Evolutionary conservation across 2,329 filamentous ascomycete species (phyloP), one percentile per base, ranked within the genome.

Genomic region (Aaosphaeria pasadenensis): DNA sequence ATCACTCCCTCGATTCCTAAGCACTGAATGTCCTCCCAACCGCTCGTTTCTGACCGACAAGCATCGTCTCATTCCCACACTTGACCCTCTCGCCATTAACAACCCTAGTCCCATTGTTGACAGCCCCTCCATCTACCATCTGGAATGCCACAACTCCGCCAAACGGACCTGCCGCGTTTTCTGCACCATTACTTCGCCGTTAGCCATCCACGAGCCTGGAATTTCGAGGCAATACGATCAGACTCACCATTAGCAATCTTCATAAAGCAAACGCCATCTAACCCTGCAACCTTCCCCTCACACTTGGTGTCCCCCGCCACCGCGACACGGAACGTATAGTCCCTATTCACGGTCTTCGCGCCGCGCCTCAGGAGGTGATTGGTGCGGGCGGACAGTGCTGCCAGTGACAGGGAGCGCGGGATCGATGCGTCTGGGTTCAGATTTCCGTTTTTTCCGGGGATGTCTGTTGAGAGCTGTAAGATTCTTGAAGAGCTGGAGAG

Each of bases 261-360:
- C 51, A 55, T 55, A 7, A 57, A 55, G 66, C 82, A 85, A 50
- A 83, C 74, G 55, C 80, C 80, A 7, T 73, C 59, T 64, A 80
- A 72, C 24, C 79, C 81, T 4, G 77, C 80, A 2, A 80, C 77
- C 28, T 72, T 78, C 7, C 82, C 82, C 4, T 77, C 80, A 67
- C 82, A 85, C 35, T 69, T 55, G 62, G 79, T 77, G 44, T 69
- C 66, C 32, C 72, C 74, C 0, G 81, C 78, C 49, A 84, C 77
- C 11, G 71, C 71, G 13, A 57, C 44, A 5, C 51, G 39, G 38
- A 57, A 36, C 4, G 52, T 52, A 30, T 46, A 55, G 31, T 55
- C 51, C 46, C 42, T 35, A 39, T 56, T 53, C 7, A 56, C 53
- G 43, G 56, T 58, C 39, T 40, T 28, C 7, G 49, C 33, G 4